phyloP scores from a whole-genome alignment of 345 rosid species.

The Eucalyptus marginata region DNA sequence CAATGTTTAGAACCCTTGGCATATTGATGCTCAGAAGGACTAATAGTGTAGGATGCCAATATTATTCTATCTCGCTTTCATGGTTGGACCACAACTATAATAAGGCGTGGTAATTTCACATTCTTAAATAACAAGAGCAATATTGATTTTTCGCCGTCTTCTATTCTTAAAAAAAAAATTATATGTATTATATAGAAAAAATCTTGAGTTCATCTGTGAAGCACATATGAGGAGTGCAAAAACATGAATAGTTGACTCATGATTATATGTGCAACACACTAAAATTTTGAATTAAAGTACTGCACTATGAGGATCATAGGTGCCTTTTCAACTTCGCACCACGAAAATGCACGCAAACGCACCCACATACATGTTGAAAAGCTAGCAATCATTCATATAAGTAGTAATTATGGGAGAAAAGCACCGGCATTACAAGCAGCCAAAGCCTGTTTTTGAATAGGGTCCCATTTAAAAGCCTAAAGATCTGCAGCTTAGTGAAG shows the following conservation, averaged over 20 bases:
- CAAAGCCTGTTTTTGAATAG: not conserved
- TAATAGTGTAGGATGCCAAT: not conserved
- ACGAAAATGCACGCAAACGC: rapidly evolving
- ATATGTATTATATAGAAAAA: not conserved
- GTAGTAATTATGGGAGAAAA: not conserved
- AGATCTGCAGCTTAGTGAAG: no score
- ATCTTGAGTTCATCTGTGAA: not conserved
- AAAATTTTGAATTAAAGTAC: not conserved
- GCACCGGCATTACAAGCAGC: not conserved
- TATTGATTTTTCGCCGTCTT: rapidly evolving
- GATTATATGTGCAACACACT: not conserved
- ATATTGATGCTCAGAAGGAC: not conserved
- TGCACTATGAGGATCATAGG: not conserved
- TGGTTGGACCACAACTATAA: not conserved
- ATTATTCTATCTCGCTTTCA: not conserved
- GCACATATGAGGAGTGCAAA: not conserved
- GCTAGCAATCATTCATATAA: not conserved
- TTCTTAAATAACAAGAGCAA: not conserved
- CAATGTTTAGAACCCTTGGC: not conserved
- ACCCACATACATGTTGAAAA: not conserved
- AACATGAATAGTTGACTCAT: not conserved
- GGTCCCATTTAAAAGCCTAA: no score
- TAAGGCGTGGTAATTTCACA: not conserved
- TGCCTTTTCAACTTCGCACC: not conserved
- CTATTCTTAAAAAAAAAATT: not conserved